Evolutionary conservation across 495 filamentous ascomycete genomes (phyloP).

Genomic region (Aspergillus olivimuriae): DNA sequence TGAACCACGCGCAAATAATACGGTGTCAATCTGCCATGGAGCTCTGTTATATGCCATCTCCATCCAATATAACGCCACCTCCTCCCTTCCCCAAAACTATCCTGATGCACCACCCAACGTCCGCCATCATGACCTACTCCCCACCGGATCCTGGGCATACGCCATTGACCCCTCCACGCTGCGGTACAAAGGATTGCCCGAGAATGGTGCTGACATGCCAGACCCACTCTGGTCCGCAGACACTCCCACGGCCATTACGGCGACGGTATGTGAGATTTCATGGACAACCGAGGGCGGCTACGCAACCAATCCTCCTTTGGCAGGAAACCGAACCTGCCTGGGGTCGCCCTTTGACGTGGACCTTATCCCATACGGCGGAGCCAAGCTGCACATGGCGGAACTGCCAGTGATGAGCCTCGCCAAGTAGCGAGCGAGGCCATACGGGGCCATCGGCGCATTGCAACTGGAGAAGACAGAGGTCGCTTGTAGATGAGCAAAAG

Average conservation of each 20-base stretch:
- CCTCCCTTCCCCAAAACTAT: not conserved
- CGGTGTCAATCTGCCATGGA: constrained; percentile 48
- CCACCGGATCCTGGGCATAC: constrained; percentile 5
- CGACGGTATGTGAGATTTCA: constrained; percentile 42
- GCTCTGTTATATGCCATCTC: constrained; percentile 50
- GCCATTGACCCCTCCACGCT: not conserved
- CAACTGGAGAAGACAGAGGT: no score
- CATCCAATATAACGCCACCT: constrained; percentile 23
- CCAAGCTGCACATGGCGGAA: constrained; percentile 53
- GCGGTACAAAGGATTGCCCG: not conserved
- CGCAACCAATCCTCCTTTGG: constrained; percentile 38
- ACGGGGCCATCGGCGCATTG: no score
- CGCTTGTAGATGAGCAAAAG: no score
- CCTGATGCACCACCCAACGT: not conserved
- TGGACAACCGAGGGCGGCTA: constrained; percentile 43
- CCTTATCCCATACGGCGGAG: constrained; percentile 48
- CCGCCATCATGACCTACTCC: constrained; percentile 9
- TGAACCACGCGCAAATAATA: constrained; percentile 41
- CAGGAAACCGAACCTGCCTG: constrained; percentile 25
- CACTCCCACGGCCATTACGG: constrained; percentile 41
- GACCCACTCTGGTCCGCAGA: constrained; percentile 43
- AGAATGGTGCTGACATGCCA: constrained; percentile 12
- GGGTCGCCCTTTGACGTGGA: constrained; percentile 32
- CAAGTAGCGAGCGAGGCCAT: no score
- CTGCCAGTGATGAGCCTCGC: constrained; percentile 25